Evolutionary conservation across 129 eudicot genomes (phyloP), one percentile per base, ranked within the genome.

Genomic region (Sambucus nigra): DNA sequence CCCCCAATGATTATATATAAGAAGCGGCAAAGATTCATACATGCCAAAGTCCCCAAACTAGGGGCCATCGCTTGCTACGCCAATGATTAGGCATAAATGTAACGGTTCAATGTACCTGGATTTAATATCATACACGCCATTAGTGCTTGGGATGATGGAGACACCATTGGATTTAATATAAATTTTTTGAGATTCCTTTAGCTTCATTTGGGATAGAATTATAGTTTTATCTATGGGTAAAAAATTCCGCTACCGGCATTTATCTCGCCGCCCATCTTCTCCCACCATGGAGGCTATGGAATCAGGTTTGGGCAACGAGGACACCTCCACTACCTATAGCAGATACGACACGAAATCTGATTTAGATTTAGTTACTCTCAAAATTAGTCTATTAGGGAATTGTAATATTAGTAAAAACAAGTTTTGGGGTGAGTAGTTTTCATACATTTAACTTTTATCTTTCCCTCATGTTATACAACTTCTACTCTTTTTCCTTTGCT

Each of bases 341-440:
- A 82, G 80, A 2, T 71, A 76, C 53, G 87, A 79, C 1, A 69
- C 72, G 13, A 94, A 87, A 66, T 73, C 87, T 3, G 92, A 88
- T 78, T 75, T 78, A 35, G 94, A 88, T 78, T 75, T 81, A 47
- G 94, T 88, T 55, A 47, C 76, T 10, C 55, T 88, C 61, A 88
- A 88, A 76, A 88, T 88, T 60, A 70, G 87, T 38, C 18, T 84
- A 23, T 63, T 83, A 68, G 94, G 94, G 69, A 84, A 83, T 61
- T 67, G 84, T 21, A 69, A 68, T 42, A 79, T 83, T 66, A 87
- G 94, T 5, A n/a, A 83, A 83, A 67, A 88, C 97, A 47, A 88
- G 75, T 60, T 88, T 88, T 55, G 64, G 84, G 92, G 97, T 88
- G 53, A 75, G 75, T 65, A 16, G 0, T 51, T 14, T 45, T 46